Percentiles rank a stretch among this genome's conserved stretches.
Evolutionary conservation across 176 grass and related monocot species (phyloP).

Genomic region (Oryza officinalis): DNA sequence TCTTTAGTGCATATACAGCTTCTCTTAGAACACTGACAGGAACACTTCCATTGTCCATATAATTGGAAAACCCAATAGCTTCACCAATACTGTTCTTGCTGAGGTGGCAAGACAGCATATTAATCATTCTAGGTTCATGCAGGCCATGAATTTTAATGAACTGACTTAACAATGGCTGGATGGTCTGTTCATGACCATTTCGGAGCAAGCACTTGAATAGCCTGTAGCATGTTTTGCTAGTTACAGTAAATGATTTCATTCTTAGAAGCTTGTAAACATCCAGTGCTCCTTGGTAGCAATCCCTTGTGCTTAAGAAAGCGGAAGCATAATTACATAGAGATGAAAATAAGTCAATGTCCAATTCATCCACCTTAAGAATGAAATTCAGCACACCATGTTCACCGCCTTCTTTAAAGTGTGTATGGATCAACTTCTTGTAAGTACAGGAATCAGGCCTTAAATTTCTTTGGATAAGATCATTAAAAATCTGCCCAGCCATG

Average conservation of each 20-base stretch:
- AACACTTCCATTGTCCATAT: slow-evolving; percentile 46
- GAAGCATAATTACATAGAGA: slow-evolving; percentile 69
- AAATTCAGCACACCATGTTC: slow-evolving; percentile 65
- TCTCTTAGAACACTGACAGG: slow-evolving; percentile 58
- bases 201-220: slow-evolving; percentile 67
- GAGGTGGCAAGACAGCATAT: slow-evolving; percentile 65
- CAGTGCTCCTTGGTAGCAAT: slow-evolving; percentile 56
- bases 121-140: slow-evolving; percentile 58
- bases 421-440: slow-evolving; percentile 58
- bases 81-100: slow-evolving; percentile 58
- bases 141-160: slow-evolving; percentile 74
- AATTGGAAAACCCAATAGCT: slow-evolving; percentile 57
- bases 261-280: slow-evolving; percentile 64
- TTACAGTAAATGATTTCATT: slow-evolving; percentile 46
- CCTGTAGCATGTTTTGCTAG: slow-evolving; percentile 62
- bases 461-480: slow-evolving; percentile 62
- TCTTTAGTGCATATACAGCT: slow-evolving; percentile 59
- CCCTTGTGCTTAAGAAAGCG: slow-evolving; percentile 64
- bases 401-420: slow-evolving; percentile 56
- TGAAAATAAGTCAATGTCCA: slow-evolving; percentile 53
- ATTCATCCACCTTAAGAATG: slow-evolving; percentile 49
- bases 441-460: slow-evolving; percentile 43
- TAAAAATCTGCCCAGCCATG: slow-evolving; percentile 54
- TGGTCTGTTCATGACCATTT: slow-evolving; percentile 54
- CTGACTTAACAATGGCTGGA: slow-evolving; percentile 54